Base-by-base conservation (phyloP, 495 filamentous ascomycete genomes). In the Penicillium psychrofluorescens region DNA sequence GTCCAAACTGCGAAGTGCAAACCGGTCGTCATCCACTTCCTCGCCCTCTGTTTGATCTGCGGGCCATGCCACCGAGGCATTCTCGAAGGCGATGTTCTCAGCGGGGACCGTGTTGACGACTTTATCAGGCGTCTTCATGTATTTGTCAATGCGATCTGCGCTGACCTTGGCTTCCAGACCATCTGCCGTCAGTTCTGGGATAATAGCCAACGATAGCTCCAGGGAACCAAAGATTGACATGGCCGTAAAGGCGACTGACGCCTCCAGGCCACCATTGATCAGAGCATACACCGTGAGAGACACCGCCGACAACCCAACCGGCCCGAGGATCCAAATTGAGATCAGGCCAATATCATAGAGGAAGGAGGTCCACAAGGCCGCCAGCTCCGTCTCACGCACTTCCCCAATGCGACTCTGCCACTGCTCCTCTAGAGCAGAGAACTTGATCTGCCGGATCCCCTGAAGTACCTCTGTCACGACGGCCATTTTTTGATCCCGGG, bases 381-480 rank as follows among this genome's bases (percentile, higher is more conserved):
- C 43, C 0, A 95, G 75, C 53, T 95, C 88, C 22, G 72, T 71
- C 10, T 77, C 74, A 52, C 88, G 74, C 16, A 79, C 76, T 7
- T 69, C 68, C n/a, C 66, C 57, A 41, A 95, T 88, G 43, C 80
- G 82, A n/a, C 72, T 63, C 61, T 90, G 77, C 88, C 88, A 95
- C 47, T 85, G 78, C 11, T 68, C 59, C 55, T 95, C 88, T n/a
- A 88, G 60, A 8, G 87, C 88, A 1, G 85, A 86, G 51, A 95
- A 90, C 51, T 95, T 95, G 58, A 95, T 87, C 56, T 94, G 88
- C 6, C 88, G 76, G 43, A 95, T 91, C 38, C 83, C 88, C 49
- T 86, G 81, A 0, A 95, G 64, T 1, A 85, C 87, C 58, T 95
- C 88, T 0, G 85, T 86, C 10, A 95, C 74, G 1, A 90, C 73